Evolutionary conservation across 2,329 filamentous ascomycete genomes (phyloP).

Genomic region (Coniochaeta pulveracea): DNA sequence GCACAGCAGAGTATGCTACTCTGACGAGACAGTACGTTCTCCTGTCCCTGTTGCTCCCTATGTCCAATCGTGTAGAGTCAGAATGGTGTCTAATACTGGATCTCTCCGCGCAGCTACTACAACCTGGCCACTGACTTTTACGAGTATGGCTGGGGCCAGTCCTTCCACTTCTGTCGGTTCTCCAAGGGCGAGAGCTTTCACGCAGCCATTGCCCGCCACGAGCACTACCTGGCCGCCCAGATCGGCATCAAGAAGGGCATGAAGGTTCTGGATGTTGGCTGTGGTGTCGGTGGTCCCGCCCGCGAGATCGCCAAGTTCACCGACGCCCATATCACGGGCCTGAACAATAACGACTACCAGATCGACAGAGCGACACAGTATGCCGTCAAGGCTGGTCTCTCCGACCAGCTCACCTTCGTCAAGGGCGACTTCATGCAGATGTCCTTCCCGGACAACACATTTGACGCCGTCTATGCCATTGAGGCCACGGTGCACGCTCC

Average conservation of each 20-base stretch:
- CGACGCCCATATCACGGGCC: constrained; percentile 74
- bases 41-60: neutral
- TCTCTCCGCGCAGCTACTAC: constrained; percentile 64
- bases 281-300: constrained; percentile 90
- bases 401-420: constrained; percentile 70
- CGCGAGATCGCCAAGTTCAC: constrained; percentile 95
- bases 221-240: constrained; percentile 90
- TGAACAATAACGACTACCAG: constrained; percentile 99
- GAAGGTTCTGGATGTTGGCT: constrained; percentile 91
- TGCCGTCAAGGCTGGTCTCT: constrained; percentile 68
- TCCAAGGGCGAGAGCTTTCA: constrained; percentile 75
- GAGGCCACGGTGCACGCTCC: constrained; percentile 95
- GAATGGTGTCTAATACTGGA: neutral
- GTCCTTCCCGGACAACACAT: constrained; percentile 82
- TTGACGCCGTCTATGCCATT: constrained; percentile 94
- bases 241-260: constrained; percentile 79
- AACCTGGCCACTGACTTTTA: constrained; percentile 94
- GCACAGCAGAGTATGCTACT: constrained; percentile 82
- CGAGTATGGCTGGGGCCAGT: constrained; percentile 93
- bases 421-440: constrained; percentile 99
- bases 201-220: constrained; percentile 88
- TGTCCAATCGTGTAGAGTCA: neutral
- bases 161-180: constrained; percentile 97
- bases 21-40: constrained; percentile 77
- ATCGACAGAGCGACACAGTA: constrained; percentile 87